These are phyloP conservation scores for Trypethelium eluteriae DNA, from an alignment of 495 filamentous ascomycete species.

Conservation along the genomic window DNA sequence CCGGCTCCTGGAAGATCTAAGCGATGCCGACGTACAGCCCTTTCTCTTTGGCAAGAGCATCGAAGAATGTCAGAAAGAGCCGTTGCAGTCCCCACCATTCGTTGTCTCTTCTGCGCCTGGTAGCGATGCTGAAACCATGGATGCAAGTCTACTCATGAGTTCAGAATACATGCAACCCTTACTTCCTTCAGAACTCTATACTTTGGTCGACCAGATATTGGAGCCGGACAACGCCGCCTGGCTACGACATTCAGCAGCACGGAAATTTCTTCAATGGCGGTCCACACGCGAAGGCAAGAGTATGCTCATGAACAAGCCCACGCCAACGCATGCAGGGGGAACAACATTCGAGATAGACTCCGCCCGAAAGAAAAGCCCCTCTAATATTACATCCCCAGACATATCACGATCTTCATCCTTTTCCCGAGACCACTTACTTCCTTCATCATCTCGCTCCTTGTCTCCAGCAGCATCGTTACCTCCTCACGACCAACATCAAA, in stretches of 20 bases:
- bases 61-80: constrained; percentile 24
- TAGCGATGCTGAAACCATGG: constrained; percentile 81
- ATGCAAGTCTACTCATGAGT: constrained; percentile 90
- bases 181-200: constrained; percentile 62
- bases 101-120: constrained; percentile 72
- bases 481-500: constrained; percentile 17
- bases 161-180: constrained; percentile 87
- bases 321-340: neutral
- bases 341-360: neutral
- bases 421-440: constrained; percentile 30
- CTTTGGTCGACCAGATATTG: constrained; percentile 67
- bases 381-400: neutral
- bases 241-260: constrained; percentile 77
- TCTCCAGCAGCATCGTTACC: constrained; percentile 22
- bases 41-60: constrained; percentile 56
- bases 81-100: constrained; percentile 42
- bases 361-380: neutral
- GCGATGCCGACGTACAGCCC: constrained; percentile 51
- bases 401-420: neutral
- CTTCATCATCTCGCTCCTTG: constrained; percentile 25
- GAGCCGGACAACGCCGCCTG: constrained; percentile 73
- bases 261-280: constrained; percentile 73
- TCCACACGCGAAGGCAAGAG: constrained; percentile 20
- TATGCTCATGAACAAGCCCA: constrained; percentile 17
- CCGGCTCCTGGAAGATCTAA: constrained; percentile 52